These are phyloP conservation scores for Marsdenia floribunda DNA, from an alignment of 257 asterid genomes.

Conservation along the genomic window DNA sequence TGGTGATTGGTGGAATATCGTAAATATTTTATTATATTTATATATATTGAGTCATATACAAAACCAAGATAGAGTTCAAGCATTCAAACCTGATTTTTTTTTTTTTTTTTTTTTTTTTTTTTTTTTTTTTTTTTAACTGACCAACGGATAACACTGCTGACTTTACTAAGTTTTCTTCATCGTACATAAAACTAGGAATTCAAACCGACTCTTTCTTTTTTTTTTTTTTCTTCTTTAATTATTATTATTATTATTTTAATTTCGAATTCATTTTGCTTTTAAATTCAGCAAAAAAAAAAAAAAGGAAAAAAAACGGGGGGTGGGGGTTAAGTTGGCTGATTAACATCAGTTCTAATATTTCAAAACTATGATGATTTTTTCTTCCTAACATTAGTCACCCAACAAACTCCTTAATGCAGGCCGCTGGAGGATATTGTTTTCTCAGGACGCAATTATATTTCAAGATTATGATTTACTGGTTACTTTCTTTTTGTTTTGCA, in stretches of 20 bases:
- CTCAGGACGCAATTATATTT: not conserved
- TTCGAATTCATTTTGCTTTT: too few species aligned
- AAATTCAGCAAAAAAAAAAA: not conserved
- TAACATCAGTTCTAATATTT: not conserved
- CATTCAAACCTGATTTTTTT: constrained; percentile 2
- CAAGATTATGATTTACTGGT: not conserved
- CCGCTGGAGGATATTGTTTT: not conserved
- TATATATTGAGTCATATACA: not conserved
- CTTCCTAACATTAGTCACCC: not conserved
- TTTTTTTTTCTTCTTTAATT: not conserved
- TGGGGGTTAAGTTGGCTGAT: not conserved
- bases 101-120: not conserved
- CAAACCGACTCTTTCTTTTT: not conserved
- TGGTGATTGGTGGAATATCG: not conserved
- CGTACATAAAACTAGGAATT: too few species aligned
- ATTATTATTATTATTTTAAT: not conserved
- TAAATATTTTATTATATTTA: too few species aligned
- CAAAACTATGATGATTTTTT: not conserved
- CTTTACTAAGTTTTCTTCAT: not conserved
- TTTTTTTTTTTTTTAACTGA: not conserved
- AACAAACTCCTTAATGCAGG: constrained; percentile 1
- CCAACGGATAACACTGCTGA: constrained; percentile 1
- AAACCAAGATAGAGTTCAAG: constrained; percentile 6
- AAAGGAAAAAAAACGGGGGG: too few species aligned
- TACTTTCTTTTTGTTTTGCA: too few species aligned